These are phyloP conservation scores for Magnaporthiopsis incrustans DNA, from an alignment of 2,329 filamentous ascomycete species.

Conservation along the genomic window DNA sequence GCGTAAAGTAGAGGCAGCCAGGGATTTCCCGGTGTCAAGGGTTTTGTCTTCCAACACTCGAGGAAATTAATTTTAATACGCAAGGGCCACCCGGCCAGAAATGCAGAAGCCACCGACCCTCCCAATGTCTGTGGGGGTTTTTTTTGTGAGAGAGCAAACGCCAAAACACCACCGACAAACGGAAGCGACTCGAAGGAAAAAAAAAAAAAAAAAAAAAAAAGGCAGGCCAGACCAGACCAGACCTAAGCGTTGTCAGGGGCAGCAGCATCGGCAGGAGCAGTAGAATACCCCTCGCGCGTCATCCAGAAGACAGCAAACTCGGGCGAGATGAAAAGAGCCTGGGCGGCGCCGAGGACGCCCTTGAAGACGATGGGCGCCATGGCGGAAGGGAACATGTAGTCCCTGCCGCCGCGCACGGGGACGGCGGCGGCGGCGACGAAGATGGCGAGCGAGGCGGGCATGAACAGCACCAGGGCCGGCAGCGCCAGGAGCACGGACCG, in stretches of 20 bases:
- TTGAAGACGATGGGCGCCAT: slow-evolving; percentile 46
- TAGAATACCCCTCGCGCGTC: slow-evolving; percentile 32
- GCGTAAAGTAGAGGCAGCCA: background rate
- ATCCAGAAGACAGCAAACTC: slow-evolving; percentile 43
- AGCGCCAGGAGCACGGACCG: slow-evolving; percentile 27
- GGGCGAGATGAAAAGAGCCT: slow-evolving; percentile 39
- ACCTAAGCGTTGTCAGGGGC: background rate
- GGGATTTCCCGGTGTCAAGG: background rate
- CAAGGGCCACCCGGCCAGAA: no score
- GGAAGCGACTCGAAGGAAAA: background rate
- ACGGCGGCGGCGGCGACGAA: slow-evolving; percentile 28
- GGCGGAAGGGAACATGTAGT: slow-evolving; percentile 32
- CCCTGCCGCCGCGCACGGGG: slow-evolving; percentile 16
- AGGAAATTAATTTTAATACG: background rate
- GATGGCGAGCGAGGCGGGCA: slow-evolving; percentile 34
- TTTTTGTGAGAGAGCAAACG: background rate
- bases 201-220: no score
- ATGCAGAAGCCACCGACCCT: background rate
- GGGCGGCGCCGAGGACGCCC: slow-evolving; percentile 35
- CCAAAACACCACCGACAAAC: background rate
- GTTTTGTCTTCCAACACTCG: background rate
- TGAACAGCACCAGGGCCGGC: slow-evolving; percentile 33
- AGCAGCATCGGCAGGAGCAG: no score
- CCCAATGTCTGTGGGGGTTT: background rate
- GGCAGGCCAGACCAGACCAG: no score